These are phyloP conservation scores for Pyrenula massariospora DNA, from an alignment of 495 filamentous ascomycete species.

Conservation along the genomic window DNA sequence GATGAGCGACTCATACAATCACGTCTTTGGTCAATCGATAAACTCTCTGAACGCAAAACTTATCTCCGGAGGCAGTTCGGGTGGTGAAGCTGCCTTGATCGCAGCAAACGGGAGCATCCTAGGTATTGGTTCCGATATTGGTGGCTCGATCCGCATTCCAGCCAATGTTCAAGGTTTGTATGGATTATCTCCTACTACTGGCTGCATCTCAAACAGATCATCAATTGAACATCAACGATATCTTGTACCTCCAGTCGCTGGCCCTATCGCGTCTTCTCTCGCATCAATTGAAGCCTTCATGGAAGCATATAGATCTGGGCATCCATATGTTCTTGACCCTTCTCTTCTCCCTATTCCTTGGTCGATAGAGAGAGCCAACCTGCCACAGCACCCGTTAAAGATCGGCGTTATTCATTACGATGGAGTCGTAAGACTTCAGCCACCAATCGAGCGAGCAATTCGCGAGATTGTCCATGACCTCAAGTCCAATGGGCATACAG, in stretches of 20 bases:
- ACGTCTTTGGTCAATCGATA: conserved; percentile 35
- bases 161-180: conserved; percentile 54
- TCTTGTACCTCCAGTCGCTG: conserved; percentile 23
- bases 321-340: conserved; percentile 31
- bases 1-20: conserved; percentile 28
- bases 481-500: conserved; percentile 30
- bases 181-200: conserved; percentile 49
- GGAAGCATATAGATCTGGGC: conserved; percentile 18
- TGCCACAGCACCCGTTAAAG: conserved; percentile 21
- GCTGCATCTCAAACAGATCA: conserved; percentile 36
- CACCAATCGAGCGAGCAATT: conserved; percentile 35
- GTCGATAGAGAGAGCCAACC: conserved; percentile 19
- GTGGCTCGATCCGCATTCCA: conserved; percentile 53
- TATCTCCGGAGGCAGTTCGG: conserved; percentile 51
- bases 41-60: conserved; percentile 45
- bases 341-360: conserved; percentile 31
- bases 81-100: conserved; percentile 56
- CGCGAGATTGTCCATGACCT: conserved; percentile 28
- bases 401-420: conserved; percentile 43
- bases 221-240: conserved; percentile 14
- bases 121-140: conserved; percentile 61
- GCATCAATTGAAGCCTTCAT: conserved; percentile 30
- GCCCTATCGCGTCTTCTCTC: conserved; percentile 30
- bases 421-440: conserved; percentile 42
- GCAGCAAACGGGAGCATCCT: conserved; percentile 44